A percentile compares a stretch with the other conserved stretches of the same genome.
These are phyloP conservation scores for Kuraishia piskuri DNA, from an alignment of 805 yeast species.

Conservation along the genomic window DNA sequence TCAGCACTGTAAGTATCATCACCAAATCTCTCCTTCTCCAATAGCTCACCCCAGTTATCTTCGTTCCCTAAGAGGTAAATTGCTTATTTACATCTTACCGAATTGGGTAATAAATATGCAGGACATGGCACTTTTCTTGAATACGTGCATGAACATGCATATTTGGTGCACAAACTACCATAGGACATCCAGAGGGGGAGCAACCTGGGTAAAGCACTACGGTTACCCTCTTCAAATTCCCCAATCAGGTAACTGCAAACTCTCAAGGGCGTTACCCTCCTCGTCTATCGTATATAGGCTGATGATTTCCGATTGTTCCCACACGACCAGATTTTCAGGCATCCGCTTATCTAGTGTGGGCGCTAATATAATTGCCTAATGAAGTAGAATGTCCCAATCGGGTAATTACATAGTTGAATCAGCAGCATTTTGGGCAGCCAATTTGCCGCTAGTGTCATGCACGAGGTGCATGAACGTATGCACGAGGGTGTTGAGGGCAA, in stretches of 20 bases:
- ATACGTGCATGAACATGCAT: no score
- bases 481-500: not conserved
- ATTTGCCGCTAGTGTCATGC: not conserved
- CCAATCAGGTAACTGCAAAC: no score
- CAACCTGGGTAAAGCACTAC: no score
- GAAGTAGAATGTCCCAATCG: no score
- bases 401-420: not conserved
- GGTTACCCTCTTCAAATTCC: not conserved
- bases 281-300: not conserved
- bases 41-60: not conserved
- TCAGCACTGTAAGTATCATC: no score
- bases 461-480: not conserved
- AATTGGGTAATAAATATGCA: not conserved
- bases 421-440: not conserved
- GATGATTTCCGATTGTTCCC: not conserved
- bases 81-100: not conserved
- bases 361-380: not conserved
- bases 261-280: not conserved
- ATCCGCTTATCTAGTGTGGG: not conserved
- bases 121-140: not conserved
- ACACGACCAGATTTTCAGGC: not conserved
- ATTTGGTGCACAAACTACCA: not conserved
- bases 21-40: not conserved
- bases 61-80: not conserved
- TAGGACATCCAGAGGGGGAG: no score